Conservation (phyloP, 2,329 filamentous ascomycete species). For the Cladophialophora immunda region DNA sequence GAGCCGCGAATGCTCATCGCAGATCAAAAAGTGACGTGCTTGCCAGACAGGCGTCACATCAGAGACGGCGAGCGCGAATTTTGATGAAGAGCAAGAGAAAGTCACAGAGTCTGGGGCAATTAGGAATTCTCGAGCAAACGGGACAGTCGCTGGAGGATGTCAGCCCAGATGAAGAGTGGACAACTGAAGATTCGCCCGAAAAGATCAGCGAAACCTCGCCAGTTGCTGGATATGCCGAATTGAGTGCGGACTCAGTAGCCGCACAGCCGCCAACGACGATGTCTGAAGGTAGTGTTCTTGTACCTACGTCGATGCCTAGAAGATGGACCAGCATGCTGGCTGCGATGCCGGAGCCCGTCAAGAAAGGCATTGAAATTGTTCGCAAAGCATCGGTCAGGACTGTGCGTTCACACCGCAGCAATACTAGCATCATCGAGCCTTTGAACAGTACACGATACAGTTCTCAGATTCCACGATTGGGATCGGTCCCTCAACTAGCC, state of each 20-base stretch:
- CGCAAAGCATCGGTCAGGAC: conserved; percentile 38
- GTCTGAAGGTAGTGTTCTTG: conserved; percentile 21
- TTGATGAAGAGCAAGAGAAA: conserved; percentile 33
- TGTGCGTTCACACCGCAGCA: conserved; percentile 36
- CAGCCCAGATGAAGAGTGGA: conserved; percentile 29
- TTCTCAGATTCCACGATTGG: conserved; percentile 25
- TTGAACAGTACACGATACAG: conserved; percentile 38
- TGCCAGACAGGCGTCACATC: conserved; percentile 32
- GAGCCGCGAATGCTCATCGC: conserved; percentile 14
- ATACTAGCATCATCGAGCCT: conserved; percentile 38
- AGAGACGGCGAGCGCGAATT: conserved; percentile 31
- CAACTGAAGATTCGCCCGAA: conserved; percentile 31
- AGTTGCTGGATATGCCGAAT: conserved; percentile 37
- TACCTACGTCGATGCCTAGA: conserved; percentile 27
- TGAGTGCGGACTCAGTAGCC: conserved; percentile 37
- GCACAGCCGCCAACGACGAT: conserved; percentile 25
- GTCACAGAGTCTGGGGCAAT: conserved; percentile 25
- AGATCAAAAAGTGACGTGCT: conserved; percentile 37
- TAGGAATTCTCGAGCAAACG: not conserved
- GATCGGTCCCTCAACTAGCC: conserved; percentile 35
- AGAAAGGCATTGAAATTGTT: conserved; percentile 34
- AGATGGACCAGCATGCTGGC: conserved; percentile 39
- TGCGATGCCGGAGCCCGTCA: conserved; percentile 36
- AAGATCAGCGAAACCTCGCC: conserved; percentile 29
- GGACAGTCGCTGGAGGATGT: not conserved